These are phyloP conservation scores for Oryza glaberrima DNA, from an alignment of 176 grass and related monocot genomes.

Conservation along the genomic window DNA sequence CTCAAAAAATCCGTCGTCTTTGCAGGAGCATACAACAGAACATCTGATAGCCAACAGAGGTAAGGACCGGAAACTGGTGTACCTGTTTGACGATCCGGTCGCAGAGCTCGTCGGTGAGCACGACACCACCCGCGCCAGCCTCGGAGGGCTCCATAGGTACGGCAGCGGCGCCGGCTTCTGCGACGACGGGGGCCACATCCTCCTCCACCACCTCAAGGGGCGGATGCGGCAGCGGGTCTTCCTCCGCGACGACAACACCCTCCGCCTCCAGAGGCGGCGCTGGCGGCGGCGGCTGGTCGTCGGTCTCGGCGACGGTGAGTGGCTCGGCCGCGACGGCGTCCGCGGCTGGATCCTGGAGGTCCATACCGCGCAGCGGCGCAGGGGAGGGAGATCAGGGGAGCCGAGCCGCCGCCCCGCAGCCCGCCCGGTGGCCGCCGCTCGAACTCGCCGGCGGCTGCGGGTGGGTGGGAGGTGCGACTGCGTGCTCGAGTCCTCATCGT, in stretches of 20 bases:
- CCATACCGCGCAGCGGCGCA: slow-evolving; percentile 21
- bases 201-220: slow-evolving; percentile 6
- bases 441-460: slow-evolving; percentile 39
- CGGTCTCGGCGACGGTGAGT: neutral
- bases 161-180: neutral
- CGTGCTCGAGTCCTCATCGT: slow-evolving; percentile 19
- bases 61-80: neutral
- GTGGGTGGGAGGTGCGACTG: neutral
- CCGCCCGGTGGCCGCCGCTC: slow-evolving; percentile 36
- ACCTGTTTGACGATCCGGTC: slow-evolving; percentile 83
- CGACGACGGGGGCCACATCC: neutral
- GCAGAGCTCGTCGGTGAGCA: slow-evolving; percentile 76
- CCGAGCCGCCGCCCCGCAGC: slow-evolving; percentile 16
- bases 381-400: slow-evolving; percentile 34
- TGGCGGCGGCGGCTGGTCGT: neutral
- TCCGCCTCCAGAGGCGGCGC: slow-evolving; percentile 8
- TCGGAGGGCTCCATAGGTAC: neutral
- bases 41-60: neutral
- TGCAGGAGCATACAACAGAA: neutral
- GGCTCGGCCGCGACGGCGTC: slow-evolving; percentile 1
- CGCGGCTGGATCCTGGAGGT: slow-evolving; percentile 26
- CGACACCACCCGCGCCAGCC: slow-evolving; percentile 15
- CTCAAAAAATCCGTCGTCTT: neutral
- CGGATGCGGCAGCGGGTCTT: neutral
- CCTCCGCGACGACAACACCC: neutral